Conservation (phyloP, 768 basidiomycete genomes). For the Mycena haematopus region DNA sequence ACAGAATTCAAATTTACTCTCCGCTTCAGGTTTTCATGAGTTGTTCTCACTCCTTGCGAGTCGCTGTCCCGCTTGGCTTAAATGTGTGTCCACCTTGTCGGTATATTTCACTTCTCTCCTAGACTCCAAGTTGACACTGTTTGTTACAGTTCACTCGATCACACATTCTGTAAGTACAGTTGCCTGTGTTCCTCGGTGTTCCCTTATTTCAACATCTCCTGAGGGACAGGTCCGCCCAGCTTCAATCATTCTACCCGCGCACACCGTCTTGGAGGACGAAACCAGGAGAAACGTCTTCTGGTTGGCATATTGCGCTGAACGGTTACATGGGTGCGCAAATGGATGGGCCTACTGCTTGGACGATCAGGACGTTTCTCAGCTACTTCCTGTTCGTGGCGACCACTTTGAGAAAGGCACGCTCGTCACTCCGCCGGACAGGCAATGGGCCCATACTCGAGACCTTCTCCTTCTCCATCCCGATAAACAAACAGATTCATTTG, state of each 20-base stretch:
- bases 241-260: slow-evolving; percentile 38
- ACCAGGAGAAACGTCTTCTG: slow-evolving; percentile 76
- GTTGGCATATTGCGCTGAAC: slow-evolving; percentile 72
- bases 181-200: slow-evolving; percentile 52
- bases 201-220: not conserved
- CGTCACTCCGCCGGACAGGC: slow-evolving; percentile 58
- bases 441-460: slow-evolving; percentile 70
- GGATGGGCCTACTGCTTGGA: slow-evolving; percentile 77
- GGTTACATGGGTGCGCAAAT: slow-evolving; percentile 70
- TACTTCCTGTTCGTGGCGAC: slow-evolving; percentile 67
- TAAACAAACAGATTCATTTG: slow-evolving; percentile 72
- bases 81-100: slow-evolving; percentile 65
- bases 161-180: slow-evolving; percentile 57
- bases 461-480: slow-evolving; percentile 67
- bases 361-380: slow-evolving; percentile 75
- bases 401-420: slow-evolving; percentile 69
- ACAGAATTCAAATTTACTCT: not conserved
- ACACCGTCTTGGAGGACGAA: slow-evolving; percentile 64
- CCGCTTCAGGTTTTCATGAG: slow-evolving; percentile 60
- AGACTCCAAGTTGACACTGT: not conserved
- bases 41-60: slow-evolving; percentile 62
- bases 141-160: slow-evolving; percentile 54
- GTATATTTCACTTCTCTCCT: not conserved
- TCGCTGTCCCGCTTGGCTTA: slow-evolving; percentile 70
- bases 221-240: not conserved